phyloP scores from a whole-genome alignment of 139 green algal genomes.

The Trebouxia sp. region DNA sequence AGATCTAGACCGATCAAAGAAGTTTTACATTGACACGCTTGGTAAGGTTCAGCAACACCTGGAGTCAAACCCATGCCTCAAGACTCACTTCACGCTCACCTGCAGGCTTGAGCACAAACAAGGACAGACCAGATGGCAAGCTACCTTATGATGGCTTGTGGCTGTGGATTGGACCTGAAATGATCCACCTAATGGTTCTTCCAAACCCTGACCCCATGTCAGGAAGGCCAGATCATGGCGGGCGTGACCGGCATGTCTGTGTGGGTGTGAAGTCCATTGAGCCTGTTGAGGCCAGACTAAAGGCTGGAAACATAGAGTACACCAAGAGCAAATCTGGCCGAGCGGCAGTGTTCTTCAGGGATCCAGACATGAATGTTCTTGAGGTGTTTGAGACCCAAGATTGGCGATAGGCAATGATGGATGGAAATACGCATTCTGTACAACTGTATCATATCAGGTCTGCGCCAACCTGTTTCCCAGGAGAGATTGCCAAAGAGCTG shows the following conservation, averaged over 20 bases:
- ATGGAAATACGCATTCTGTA: too few species aligned
- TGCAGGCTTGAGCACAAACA: conserved; percentile 71
- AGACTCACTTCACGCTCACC: too few species aligned
- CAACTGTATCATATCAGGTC: too few species aligned
- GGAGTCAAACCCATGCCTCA: too few species aligned
- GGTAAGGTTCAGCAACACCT: too few species aligned
- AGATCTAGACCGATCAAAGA: conserved; percentile 74
- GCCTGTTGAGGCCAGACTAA: conserved; percentile 65
- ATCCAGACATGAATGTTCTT: conserved; percentile 56
- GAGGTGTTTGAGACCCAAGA: conserved; percentile 22
- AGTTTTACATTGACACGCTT: conserved; percentile 82
- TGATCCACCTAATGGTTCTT: conserved; percentile 94
- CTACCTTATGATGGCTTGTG: conserved; percentile 87
- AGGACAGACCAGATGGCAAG: conserved; percentile 81
- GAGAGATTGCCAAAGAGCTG: too few species aligned
- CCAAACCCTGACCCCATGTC: conserved; percentile 80
- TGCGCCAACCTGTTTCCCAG: too few species aligned
- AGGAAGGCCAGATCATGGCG: conserved; percentile 75
- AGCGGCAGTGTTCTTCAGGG: conserved; percentile 88
- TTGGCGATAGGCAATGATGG: background rate
- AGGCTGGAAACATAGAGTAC: conserved; percentile 62
- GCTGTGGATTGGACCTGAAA: conserved; percentile 74
- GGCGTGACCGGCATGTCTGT: conserved; percentile 86
- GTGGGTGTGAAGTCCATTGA: conserved; percentile 66
- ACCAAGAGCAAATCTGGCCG: conserved; percentile 75